phyloP scores from a whole-genome alignment of 2,329 filamentous ascomycete genomes.

The Curvularia hawaiiensis region DNA sequence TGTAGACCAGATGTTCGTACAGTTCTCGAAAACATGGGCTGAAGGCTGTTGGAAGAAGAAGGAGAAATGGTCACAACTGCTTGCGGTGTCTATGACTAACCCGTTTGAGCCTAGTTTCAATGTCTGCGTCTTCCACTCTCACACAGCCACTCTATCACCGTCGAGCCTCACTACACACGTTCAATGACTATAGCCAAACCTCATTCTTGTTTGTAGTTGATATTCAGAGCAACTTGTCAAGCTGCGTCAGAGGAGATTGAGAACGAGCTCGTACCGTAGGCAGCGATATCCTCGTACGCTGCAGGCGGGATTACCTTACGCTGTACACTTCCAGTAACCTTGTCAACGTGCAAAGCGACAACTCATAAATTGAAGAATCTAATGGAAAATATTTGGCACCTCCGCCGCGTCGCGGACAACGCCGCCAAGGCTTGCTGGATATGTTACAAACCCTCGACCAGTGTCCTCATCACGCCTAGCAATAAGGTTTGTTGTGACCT shows the following conservation, averaged over 20 bases:
- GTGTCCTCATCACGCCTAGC: constrained; percentile 86
- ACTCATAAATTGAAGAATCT: constrained; percentile 8
- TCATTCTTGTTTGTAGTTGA: not conserved
- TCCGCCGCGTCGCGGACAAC: constrained; percentile 85
- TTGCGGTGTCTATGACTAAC: constrained; percentile 7
- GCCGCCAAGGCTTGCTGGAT: constrained; percentile 84
- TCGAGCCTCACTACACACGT: not conserved
- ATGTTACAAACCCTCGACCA: constrained; percentile 87
- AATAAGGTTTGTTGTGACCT: constrained; percentile 69
- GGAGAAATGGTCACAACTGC: constrained; percentile 10
- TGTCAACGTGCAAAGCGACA: not conserved
- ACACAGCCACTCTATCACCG: constrained; percentile 9
- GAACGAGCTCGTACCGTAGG: not conserved
- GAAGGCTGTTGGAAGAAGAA: constrained; percentile 6
- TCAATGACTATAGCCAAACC: not conserved
- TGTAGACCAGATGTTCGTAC: not conserved
- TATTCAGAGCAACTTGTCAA: not conserved
- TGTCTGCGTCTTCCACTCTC: constrained; percentile 4
- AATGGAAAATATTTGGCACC: constrained; percentile 79
- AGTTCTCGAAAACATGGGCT: constrained; percentile 19
- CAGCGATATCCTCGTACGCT: not conserved
- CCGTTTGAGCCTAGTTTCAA: constrained; percentile 15
- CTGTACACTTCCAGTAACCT: not conserved
- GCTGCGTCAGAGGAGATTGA: not conserved
- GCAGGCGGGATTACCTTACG: not conserved